A percentile compares a stretch with the other conserved stretches of the same genome.
Conservation (phyloP, 2,329 filamentous ascomycete species). For the Kalaharituber pfeilii region DNA sequence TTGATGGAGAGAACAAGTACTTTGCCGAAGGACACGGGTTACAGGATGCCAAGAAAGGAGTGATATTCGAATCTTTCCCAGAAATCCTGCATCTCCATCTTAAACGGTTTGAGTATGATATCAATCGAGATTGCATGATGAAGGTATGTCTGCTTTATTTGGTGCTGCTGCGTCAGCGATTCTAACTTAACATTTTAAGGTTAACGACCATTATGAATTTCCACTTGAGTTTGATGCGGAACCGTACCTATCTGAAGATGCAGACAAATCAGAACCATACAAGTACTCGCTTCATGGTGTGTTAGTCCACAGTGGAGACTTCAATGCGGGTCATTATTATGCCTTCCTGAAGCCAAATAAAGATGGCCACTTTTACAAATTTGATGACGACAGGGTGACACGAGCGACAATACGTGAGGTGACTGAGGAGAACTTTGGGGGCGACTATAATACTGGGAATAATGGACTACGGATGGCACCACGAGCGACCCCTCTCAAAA, state of each 20-base stretch:
- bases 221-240: slow-evolving; percentile 68
- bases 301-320: slow-evolving; percentile 84
- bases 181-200: slow-evolving; percentile 26
- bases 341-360: slow-evolving; percentile 88
- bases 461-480: slow-evolving; percentile 10
- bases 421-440: slow-evolving; percentile 90
- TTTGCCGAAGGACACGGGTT: slow-evolving; percentile 81
- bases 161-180: background rate
- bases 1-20: slow-evolving; percentile 98
- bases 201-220: slow-evolving; percentile 84
- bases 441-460: slow-evolving; percentile 39
- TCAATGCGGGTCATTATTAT: slow-evolving; percentile 97
- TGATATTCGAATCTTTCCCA: slow-evolving; percentile 91
- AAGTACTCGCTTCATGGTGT: slow-evolving; percentile 81
- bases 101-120: slow-evolving; percentile 96
- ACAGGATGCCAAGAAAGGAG: slow-evolving; percentile 92
- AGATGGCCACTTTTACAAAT: slow-evolving; percentile 89
- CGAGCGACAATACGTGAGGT: slow-evolving; percentile 81
- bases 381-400: slow-evolving; percentile 95
- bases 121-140: slow-evolving; percentile 93
- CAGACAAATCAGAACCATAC: slow-evolving; percentile 77
- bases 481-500: slow-evolving; percentile 44
- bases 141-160: slow-evolving; percentile 40
- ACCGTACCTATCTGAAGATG: slow-evolving; percentile 70
- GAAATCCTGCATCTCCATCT: slow-evolving; percentile 87